These are phyloP conservation scores for Domatiomyces catenatus DNA, from an alignment of 2,329 filamentous ascomycete species.

Conservation along the genomic window DNA sequence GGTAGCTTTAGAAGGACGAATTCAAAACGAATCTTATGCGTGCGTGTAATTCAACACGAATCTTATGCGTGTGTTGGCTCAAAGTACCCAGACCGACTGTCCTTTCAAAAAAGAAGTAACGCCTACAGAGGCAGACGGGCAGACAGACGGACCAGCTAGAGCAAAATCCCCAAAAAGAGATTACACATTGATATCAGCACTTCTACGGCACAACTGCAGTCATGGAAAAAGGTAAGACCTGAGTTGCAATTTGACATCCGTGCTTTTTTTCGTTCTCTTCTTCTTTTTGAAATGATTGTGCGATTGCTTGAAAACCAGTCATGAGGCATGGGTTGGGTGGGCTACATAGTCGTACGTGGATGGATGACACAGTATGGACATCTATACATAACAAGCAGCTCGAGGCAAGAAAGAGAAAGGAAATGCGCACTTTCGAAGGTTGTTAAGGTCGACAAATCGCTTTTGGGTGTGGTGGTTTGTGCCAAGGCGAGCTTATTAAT, in stretches of 20 bases:
- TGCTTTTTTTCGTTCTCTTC: slow-evolving; percentile 39
- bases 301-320: too few relatives aligned
- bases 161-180: neutral
- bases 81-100: neutral
- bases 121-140: neutral
- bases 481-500: too few relatives aligned
- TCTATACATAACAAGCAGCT: too few relatives aligned
- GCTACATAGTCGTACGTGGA: too few relatives aligned
- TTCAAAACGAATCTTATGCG: neutral
- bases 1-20: slow-evolving; percentile 35
- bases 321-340: too few relatives aligned
- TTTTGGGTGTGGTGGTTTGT: too few relatives aligned
- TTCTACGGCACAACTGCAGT: slow-evolving; percentile 97
- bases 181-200: slow-evolving; percentile 57
- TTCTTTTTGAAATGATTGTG: too few relatives aligned
- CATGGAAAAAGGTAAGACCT: slow-evolving; percentile 49
- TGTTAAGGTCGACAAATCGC: too few relatives aligned
- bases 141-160: neutral
- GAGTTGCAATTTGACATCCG: slow-evolving; percentile 99
- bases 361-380: too few relatives aligned
- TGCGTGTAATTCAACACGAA: neutral
- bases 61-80: neutral
- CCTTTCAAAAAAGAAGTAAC: too few relatives aligned
- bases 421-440: too few relatives aligned
- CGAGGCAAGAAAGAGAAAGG: too few relatives aligned